Base-by-base conservation (phyloP, 305 asterid species). In the Fraxinus floribunda region DNA sequence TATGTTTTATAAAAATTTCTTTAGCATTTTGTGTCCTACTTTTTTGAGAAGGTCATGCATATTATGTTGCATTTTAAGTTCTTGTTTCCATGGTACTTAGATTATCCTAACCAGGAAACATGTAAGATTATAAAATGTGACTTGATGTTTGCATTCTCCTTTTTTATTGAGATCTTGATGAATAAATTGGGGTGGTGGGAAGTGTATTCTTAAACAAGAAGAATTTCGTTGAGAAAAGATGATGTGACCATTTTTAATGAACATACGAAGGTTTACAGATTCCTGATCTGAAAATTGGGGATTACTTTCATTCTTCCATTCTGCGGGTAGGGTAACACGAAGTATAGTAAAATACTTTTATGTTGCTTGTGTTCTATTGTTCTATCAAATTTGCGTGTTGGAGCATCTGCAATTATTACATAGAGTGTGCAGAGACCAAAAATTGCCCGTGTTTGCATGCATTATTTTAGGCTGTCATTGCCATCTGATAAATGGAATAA, bases 401-500 rank as follows among this genome's bases (percentile, higher is more conserved):
- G 66, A 22, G 32, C 30, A 20, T 22, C 71, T 62, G 71, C 34
- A 55, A 55, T 22, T 55, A 62, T 60, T 62, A 20, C 5, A 1
- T 62, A 2, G 32, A 62, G 22, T 20, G 16, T 62, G 10, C 30
- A 62, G 1, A 8, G 34, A 20, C 71, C 71, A 62, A 20, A 62
- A 7, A 55, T 55, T 55, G 9, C 24, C 9, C 1, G 15, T 62
- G 13, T 62, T 18, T 20, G 10, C 13, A 7, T 20, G 32, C 64
- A 16, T 57, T 57, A 57, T 75, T 64, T 29, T 46, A n/a, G 18
- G 78, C 18, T 49, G 30, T 2, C 3, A 24, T 35, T 76, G 77
- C 80, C 7, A 78, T 85, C 30, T 83, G 60, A 79, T 74, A 16
- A 8, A 80, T 22, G 3, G 78, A 26, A 29, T 62, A n/a, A 39